Percentiles rank a stretch among this genome's conserved stretches.
Conservation (phyloP, 306 rosid genomes). For the Aeschynomene evenia region DNA sequence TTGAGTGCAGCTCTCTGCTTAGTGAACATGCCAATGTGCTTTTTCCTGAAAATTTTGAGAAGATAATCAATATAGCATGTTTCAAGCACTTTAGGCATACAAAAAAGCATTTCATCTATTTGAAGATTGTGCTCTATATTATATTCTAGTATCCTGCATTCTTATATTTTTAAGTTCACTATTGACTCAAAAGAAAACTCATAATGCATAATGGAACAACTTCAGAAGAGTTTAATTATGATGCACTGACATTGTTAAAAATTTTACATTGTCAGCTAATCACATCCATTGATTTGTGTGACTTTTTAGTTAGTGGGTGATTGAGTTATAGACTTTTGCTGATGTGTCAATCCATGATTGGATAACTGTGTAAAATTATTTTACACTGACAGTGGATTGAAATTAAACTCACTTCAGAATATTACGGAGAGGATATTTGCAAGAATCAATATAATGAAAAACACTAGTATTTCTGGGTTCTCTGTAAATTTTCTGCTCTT, state of each 20-base stretch:
- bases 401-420: too few species aligned
- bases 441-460: conserved; percentile 1
- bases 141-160: not conserved
- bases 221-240: too few species aligned
- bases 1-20: conserved; percentile 59
- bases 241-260: too few species aligned
- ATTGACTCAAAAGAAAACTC: not conserved
- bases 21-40: conserved; percentile 80
- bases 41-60: conserved; percentile 58
- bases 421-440: not conserved
- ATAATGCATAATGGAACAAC: not conserved
- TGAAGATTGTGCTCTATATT: not conserved
- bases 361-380: too few species aligned
- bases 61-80: conserved; percentile 8
- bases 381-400: too few species aligned
- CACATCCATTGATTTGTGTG: too few species aligned
- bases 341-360: too few species aligned
- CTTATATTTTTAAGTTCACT: not conserved
- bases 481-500: not conserved
- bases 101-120: conserved; percentile 1
- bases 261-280: too few species aligned
- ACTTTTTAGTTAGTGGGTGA: too few species aligned
- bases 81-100: not conserved
- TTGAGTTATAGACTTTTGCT: too few species aligned
- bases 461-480: not conserved